Evolutionary conservation across 257 asterid species (phyloP).

Genomic region (Nicotiana obtusifolia): DNA sequence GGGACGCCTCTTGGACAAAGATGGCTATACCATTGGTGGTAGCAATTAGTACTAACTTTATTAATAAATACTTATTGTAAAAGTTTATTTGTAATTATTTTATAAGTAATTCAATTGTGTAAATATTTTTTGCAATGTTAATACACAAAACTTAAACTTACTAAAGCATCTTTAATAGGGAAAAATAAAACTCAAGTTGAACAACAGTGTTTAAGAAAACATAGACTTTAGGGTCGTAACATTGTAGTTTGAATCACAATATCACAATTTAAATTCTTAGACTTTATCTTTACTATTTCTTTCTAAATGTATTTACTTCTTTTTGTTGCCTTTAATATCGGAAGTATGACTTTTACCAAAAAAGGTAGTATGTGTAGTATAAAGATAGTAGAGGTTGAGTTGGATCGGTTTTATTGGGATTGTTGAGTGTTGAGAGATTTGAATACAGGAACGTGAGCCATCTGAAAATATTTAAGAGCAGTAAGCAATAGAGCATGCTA

Average conservation of each 20-base stretch:
- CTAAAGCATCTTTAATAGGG: background rate
- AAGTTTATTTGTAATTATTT: too few species aligned
- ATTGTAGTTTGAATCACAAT: background rate
- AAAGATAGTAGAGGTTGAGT: background rate
- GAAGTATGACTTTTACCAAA: background rate
- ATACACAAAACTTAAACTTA: too few species aligned
- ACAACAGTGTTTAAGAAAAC: too few species aligned
- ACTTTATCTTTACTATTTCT: too few species aligned
- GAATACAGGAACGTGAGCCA: constrained; percentile 1
- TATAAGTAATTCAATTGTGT: too few species aligned
- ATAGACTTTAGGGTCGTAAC: background rate
- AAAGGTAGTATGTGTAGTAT: background rate
- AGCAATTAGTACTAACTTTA: background rate
- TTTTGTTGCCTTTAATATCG: background rate
- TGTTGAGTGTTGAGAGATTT: background rate
- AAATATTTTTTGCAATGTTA: too few species aligned
- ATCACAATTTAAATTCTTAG: background rate
- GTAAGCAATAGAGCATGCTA: background rate
- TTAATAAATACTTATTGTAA: too few species aligned
- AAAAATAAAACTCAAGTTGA: background rate
- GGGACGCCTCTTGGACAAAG: too few species aligned
- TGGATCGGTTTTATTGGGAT: background rate
- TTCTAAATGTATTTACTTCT: background rate
- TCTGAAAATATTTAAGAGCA: background rate
- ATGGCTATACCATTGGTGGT: too few species aligned